Base-by-base conservation (phyloP, 805 yeast genomes). In the Candida railenensis region DNA sequence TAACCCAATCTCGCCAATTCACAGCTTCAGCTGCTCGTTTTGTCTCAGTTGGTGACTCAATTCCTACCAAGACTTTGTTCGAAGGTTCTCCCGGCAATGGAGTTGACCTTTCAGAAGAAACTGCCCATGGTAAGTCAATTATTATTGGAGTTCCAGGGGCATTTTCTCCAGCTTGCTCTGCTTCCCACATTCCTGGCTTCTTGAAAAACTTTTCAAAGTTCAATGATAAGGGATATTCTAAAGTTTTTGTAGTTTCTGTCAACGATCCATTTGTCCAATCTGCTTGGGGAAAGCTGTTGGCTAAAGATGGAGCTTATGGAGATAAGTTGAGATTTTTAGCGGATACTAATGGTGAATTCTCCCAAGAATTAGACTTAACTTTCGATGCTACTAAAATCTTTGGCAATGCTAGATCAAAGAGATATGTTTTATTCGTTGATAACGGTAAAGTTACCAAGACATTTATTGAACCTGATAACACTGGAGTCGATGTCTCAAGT, bases 211-310 rank as follows among this genome's bases (percentile, higher is more conserved):
- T 77, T 48, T 60, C 73, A 4, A 71, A 76, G 30, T 79, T 89
- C 58, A 70, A 77, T 50, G 73, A 72, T 22, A 84, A 85, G 66
- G 96, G 96, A n/a, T 74, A 80, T 66, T 56, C 67, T 21, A 67
- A 80, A 40, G 65, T 89, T 43, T 81, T 75, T 56, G 80, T 90
- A 37, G 80, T 90, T 32, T 76, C 94, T 16, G 96, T 88, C 42
- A 90, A 90, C 65, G 97, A 90, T 62, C 78, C 94, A 2, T 90
- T 90, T 64, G 96, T 89, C 42, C 80, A 83, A 59, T 78, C 80
- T 55, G 91, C 94, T 0, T 90, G 96, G 96, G 81, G 79, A 38
- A 77, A 82, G 7, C 21, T 41, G 2, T 55, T 67, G 34, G 25
- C n/a, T 9, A 37, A 14, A 14, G 53, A 53, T 16, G 46, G 46